Conservation (phyloP, 257 asterid genomes). For the Voacanga thouarsii region DNA sequence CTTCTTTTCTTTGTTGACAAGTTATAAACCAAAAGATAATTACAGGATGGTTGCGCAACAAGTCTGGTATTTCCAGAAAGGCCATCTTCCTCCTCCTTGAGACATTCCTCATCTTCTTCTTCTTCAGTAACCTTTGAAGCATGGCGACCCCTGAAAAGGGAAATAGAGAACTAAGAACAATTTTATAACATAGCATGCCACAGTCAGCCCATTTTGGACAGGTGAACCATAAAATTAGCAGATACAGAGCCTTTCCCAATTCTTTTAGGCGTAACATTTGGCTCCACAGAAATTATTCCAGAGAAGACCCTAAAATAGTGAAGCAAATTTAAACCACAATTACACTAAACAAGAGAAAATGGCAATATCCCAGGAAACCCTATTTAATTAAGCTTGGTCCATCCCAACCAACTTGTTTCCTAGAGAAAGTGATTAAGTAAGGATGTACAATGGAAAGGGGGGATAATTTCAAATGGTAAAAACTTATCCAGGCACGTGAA, state of each 20-base stretch:
- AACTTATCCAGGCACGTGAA: background rate
- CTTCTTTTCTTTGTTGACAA: background rate
- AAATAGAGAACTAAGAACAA: background rate
- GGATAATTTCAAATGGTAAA: background rate
- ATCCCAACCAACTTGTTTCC: too few relatives aligned
- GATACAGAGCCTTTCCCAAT: background rate
- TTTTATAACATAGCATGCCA: too few relatives aligned
- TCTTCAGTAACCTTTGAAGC: slow-evolving; percentile 96
- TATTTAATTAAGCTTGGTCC: background rate
- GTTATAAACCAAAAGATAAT: slow-evolving; percentile 18
- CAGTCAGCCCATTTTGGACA: background rate
- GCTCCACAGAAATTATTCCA: background rate
- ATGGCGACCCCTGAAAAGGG: slow-evolving; percentile 79
- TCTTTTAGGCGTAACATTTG: background rate
- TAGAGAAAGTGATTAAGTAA: background rate
- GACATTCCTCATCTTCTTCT: slow-evolving; percentile 96
- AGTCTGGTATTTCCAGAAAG: slow-evolving; percentile 83
- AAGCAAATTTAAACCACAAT: background rate
- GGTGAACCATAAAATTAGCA: too few relatives aligned
- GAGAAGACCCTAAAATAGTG: background rate
- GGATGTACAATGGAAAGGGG: background rate
- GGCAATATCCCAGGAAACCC: background rate
- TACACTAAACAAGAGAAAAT: background rate
- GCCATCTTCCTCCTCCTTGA: slow-evolving; percentile 84
- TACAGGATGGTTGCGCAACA: slow-evolving; percentile 93